Evolutionary conservation across 2,329 filamentous ascomycete genomes (phyloP), one percentile per base, ranked within the genome.

Genomic region (Neonectria faginata): DNA sequence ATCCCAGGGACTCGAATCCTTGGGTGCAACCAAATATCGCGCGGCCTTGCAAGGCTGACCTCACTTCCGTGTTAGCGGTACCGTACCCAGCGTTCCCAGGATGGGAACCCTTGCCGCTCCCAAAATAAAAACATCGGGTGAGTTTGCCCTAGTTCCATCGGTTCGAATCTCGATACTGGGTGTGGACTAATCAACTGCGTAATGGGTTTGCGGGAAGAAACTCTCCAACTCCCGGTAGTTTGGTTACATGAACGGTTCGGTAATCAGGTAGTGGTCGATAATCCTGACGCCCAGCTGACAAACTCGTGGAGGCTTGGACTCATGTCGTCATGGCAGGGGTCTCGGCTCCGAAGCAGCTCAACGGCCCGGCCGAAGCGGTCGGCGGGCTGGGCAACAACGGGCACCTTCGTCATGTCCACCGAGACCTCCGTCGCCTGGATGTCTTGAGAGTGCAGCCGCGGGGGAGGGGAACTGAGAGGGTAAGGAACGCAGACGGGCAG

Each of bases 241-340:
- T 20, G 39, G 39, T 42, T 20, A 41, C 39, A 8, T 9, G 39
- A n/a, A n/a, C 14, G 14, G 16, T 41, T 41, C n/a, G n/a, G 39
- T 41, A n/a, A 39, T 39, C 36, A 7, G 11, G 16, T 16, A 39
- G 50, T 36, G 31, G 25, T n/a, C 11, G 14, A 29, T 41, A 62
- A 58, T 51, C 55, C 55, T 63, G 51, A 63, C 41, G 51, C 60
- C 48, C 25, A 20, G 47, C 42, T 62, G 60, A 62, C 60, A 62
- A 62, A 62, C 29, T 36, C 47, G n/a, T 51, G 7, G 45, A 8
- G 16, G 4, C 31, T 20, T 20, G 27, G 47, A n/a, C 9, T 42
- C 41, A 55, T 62, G 60, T 62, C 60, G 53, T 62, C 60, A 62
- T 62, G 56, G 45, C 45, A 51, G 56, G 48, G 45, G 39, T 51